These are phyloP conservation scores for Saccharomycopsis sp. DNA, from an alignment of 805 yeast genomes.

Conservation along the genomic window DNA sequence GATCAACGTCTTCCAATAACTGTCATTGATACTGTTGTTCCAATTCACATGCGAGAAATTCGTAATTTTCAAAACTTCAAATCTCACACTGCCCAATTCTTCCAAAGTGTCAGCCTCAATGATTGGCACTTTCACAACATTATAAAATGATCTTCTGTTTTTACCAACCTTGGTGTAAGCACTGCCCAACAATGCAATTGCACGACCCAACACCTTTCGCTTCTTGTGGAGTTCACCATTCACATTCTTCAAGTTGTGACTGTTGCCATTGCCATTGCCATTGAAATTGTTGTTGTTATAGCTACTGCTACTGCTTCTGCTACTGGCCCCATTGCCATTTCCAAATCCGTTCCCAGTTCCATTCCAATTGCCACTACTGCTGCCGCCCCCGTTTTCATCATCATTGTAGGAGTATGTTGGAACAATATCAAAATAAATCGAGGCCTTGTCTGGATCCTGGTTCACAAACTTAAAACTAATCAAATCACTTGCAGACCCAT, in stretches of 20 bases:
- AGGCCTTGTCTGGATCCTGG: constrained; percentile 39
- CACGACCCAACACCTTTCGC: constrained; percentile 62
- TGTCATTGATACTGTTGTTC: constrained; percentile 56
- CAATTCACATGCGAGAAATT: constrained; percentile 67
- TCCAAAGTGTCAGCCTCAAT: constrained; percentile 64
- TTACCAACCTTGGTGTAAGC: constrained; percentile 61
- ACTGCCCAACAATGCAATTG: constrained; percentile 60
- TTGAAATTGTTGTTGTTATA: not conserved
- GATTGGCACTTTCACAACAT: constrained; percentile 62
- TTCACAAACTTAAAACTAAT: constrained; percentile 56
- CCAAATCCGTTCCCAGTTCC: constrained; percentile 19
- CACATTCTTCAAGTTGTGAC: constrained; percentile 21
- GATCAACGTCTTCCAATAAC: constrained; percentile 86
- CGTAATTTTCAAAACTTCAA: constrained; percentile 62
- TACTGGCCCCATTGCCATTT: not conserved
- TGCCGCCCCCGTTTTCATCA: constrained; percentile 15
- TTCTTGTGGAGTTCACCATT: too few relatives aligned
- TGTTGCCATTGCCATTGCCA: constrained; percentile 1
- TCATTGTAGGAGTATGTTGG: constrained; percentile 66
- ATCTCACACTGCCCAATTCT: constrained; percentile 65
- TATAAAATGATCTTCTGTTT: constrained; percentile 56
- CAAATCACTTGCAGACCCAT: constrained; percentile 42
- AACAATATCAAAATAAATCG: constrained; percentile 73
- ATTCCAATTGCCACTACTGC: constrained; percentile 12
- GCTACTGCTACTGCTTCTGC: not conserved